These are phyloP conservation scores for Chondrostereum purpureum DNA, from an alignment of 1,284 basidiomycete species.

Conservation along the genomic window DNA sequence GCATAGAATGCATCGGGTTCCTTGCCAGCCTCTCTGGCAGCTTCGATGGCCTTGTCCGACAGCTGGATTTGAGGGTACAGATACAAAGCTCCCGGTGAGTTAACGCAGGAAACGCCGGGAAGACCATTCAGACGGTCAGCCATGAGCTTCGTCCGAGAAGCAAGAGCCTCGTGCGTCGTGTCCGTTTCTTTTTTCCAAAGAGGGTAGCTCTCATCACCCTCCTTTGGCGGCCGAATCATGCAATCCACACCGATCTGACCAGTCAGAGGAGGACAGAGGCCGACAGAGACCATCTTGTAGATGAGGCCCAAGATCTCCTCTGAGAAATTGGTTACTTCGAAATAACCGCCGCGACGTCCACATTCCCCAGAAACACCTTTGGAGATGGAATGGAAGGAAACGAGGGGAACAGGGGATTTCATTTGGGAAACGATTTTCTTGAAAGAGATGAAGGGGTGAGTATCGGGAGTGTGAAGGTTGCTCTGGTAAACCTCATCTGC, in stretches of 20 bases:
- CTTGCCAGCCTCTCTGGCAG: slow-evolving; percentile 67
- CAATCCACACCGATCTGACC: slow-evolving; percentile 91
- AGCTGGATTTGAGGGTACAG: slow-evolving; percentile 76
- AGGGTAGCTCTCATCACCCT: slow-evolving; percentile 68
- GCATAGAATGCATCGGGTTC: slow-evolving; percentile 86
- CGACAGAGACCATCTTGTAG: slow-evolving; percentile 92
- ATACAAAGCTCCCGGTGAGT: slow-evolving; percentile 87
- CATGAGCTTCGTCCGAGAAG: slow-evolving; percentile 69
- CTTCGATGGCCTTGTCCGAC: slow-evolving; percentile 64
- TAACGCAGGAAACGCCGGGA: slow-evolving; percentile 79
- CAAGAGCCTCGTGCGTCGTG: slow-evolving; percentile 69
- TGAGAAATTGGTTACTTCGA: slow-evolving; percentile 80
- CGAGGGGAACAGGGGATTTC: slow-evolving; percentile 65
- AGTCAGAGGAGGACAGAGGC: slow-evolving; percentile 81
- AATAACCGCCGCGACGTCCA: slow-evolving; percentile 90
- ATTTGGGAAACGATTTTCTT: slow-evolving; percentile 75
- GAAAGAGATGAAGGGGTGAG: slow-evolving; percentile 84
- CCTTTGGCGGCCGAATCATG: slow-evolving; percentile 80
- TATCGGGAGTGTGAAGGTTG: slow-evolving; percentile 71
- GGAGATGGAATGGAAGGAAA: slow-evolving; percentile 94
- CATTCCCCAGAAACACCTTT: slow-evolving; percentile 95
- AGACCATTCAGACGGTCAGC: slow-evolving; percentile 69
- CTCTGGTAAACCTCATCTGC: slow-evolving; percentile 95
- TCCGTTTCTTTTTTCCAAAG: slow-evolving; percentile 82
- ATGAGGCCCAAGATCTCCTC: slow-evolving; percentile 76